Base-by-base conservation (phyloP, 371 early-diverging fungal species). In the Mortierella sp. region DNA sequence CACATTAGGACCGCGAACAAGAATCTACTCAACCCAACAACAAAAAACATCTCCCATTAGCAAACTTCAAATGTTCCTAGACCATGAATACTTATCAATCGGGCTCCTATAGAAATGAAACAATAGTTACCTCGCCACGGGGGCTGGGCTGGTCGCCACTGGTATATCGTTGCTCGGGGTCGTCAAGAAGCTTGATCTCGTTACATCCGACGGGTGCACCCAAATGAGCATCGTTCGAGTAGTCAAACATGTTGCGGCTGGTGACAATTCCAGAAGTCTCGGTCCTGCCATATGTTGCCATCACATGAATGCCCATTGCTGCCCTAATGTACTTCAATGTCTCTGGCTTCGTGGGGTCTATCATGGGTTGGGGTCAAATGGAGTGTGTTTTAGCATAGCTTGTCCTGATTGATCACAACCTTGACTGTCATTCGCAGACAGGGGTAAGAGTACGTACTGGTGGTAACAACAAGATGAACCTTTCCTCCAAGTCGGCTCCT, bases 1-100 rank as follows among this genome's bases (percentile, higher is more conserved):
- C 46, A 99, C 91, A 77, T 96, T 96, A 27, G 95, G 94, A 0
- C 99, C 99, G 49, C 98, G 94, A 43, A 98, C 75, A 87, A 96
- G 96, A 41, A 99, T 92, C 90, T 99, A 55, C 18, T 16, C 63
- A 63, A 63, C 4, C 12, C 48, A 46, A 46, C 48, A 35, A 32
- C 27, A 32, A 56, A 18, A 63, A 63, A 48, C 1, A 70, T 27
- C 8, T 44, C 32, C 55, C 35, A 11, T 29, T 48, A 58, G 16
- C 38, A 3, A 24, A 6, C 24, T 38, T 0, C 2, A 35, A 5
- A 27, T 29, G 54, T 1, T 24, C 3, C 32, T 63, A 14, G 4
- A 27, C 18, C 41, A 21, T 6, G 24, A 38, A 65, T n/a, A 11
- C 29, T 32, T 14, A 35, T 49, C 43, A 32, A n/a, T 11, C 27